Base-by-base conservation (phyloP, 2,329 filamentous ascomycete species). In the Cladosporium sp. region DNA sequence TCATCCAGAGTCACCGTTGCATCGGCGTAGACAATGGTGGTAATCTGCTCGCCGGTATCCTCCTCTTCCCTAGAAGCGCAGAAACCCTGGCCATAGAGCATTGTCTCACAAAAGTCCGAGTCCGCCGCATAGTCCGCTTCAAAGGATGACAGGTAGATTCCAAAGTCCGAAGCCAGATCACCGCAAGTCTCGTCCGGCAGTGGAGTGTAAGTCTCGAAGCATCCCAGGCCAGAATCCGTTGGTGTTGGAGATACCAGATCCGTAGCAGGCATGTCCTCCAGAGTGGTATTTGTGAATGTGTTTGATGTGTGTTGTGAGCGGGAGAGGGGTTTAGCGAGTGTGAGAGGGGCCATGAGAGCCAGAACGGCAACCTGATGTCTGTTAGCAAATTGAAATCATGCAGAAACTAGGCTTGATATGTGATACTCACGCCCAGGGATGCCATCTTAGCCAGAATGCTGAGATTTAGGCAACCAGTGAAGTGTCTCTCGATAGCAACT, bases 61-160 rank as follows among this genome's bases (percentile, higher is more conserved):
- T 4, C 36, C 20, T 43, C 49, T 20, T 48, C 49, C 19, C 16
- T 46, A 16, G 42, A 40, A 13, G 33, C 38, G 38, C 56, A 58
- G 8, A 55, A 50, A 13, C 51, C 40, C 41, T 57, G 57, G 7
- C 45, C 50, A 18, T 47, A 39, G 6, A 59, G 53, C 15, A 59
- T 27, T 11, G 38, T 30, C 38, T 53, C 38, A 35, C 57, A 59
- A 16, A 50, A 30, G 2, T 49, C 42, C 27, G 57, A 57, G 32
- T 50, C 40, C 2, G 53, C 52, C 8, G 47, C 35, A 20, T 49
- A 45, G 27, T 50, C 41, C 9, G 53, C 51, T 41, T 59, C 53
- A 35, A 46, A 53, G 7, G 49, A 42, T 16, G 51, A 43, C 19
- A 57, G n/a, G 32, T 49, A 49, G 32, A 59, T 49, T 15, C 46